These are phyloP conservation scores for Dillenia suffruticosa DNA, from an alignment of 164 flowering plant genomes.

Conservation along the genomic window DNA sequence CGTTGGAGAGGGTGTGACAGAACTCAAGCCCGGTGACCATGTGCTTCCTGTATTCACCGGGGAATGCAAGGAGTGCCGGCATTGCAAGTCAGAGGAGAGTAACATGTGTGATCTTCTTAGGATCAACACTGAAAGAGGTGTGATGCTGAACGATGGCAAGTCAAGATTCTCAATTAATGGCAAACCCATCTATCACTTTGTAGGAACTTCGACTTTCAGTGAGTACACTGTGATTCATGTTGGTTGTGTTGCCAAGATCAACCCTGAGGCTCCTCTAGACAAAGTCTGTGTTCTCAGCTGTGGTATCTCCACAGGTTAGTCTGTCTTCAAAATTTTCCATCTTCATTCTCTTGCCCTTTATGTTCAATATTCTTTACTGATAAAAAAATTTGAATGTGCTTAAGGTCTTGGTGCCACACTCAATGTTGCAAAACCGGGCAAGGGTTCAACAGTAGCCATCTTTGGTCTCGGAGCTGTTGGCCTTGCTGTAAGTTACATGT, in stretches of 20 bases:
- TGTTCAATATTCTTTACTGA: background rate
- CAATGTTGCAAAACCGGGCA: constrained; percentile 74
- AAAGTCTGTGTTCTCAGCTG: constrained; percentile 65
- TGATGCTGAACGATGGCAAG: constrained; percentile 55
- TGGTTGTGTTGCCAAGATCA: constrained; percentile 55
- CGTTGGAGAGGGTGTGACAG: no score
- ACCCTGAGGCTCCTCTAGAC: constrained; percentile 60
- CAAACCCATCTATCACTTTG: constrained; percentile 54
- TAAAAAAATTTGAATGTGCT: background rate
- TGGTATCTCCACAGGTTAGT: constrained; percentile 58
- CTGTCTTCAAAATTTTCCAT: background rate
- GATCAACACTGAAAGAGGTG: constrained; percentile 60
- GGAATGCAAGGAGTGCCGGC: no score
- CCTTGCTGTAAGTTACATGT: constrained; percentile 50
- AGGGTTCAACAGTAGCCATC: constrained; percentile 59
- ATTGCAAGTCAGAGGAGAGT: no score
- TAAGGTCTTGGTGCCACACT: constrained; percentile 74
- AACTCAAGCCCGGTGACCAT: no score
- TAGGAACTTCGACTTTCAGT: constrained; percentile 68
- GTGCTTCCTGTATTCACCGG: no score
- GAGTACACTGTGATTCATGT: constrained; percentile 55
- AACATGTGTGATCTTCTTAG: constrained; percentile 56
- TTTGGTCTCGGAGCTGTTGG: constrained; percentile 89
- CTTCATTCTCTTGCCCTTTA: background rate
- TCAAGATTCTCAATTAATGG: constrained; percentile 59